Evolutionary conservation across 148 eudicot genomes (phyloP).

Genomic region (Euryodendron excelsum): DNA sequence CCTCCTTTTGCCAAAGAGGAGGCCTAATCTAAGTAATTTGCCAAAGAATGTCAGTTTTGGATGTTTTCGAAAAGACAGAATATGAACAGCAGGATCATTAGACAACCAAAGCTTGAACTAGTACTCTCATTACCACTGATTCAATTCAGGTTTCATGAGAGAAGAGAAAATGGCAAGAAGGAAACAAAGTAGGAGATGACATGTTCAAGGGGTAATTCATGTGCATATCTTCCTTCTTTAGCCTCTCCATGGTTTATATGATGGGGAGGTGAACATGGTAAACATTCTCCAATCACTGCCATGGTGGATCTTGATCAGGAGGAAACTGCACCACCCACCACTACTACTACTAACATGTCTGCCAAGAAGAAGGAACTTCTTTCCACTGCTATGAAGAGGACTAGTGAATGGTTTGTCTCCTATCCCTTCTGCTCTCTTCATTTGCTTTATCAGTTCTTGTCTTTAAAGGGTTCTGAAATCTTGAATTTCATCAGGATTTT

Average conservation of each 20-base stretch:
- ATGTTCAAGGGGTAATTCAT: not conserved
- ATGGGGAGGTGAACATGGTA: conserved; percentile 10
- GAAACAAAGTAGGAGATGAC: not conserved
- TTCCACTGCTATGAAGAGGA: conserved; percentile 84
- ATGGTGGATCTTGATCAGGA: conserved; percentile 52
- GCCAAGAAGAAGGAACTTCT: conserved; percentile 61
- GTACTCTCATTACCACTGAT: not conserved
- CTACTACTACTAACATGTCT: conserved; percentile 33
- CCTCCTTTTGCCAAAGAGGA: no score
- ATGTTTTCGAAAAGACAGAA: no score
- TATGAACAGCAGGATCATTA: not conserved
- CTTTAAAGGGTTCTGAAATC: not conserved
- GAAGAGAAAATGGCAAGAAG: not conserved
- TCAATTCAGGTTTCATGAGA: not conserved
- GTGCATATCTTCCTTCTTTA: conserved; percentile 13
- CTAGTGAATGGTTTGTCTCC: conserved; percentile 54
- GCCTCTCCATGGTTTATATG: not conserved
- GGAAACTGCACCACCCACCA: conserved; percentile 25
- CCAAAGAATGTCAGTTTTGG: no score
- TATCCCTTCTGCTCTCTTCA: no score
- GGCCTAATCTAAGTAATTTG: no score
- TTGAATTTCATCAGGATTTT: conserved; percentile 58
- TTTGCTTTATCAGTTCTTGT: conserved; percentile 27
- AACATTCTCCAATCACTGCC: conserved; percentile 27
- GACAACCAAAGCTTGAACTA: not conserved